These are phyloP conservation scores for Fusarium tuaranense DNA, from an alignment of 2,329 filamentous ascomycete genomes.

Conservation along the genomic window DNA sequence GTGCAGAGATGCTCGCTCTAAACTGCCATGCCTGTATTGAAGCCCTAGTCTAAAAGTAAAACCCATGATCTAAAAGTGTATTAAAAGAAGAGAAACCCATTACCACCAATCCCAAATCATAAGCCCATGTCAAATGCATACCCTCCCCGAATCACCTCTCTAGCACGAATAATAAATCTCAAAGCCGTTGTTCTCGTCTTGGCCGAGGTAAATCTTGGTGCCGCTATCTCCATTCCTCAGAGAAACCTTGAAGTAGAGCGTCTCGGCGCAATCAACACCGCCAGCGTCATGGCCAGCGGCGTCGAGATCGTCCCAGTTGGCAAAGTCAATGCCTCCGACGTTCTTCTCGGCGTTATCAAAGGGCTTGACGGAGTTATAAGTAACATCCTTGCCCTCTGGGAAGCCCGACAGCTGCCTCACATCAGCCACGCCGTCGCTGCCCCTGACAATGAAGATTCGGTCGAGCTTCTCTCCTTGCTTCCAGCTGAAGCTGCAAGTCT, in stretches of 20 bases:
- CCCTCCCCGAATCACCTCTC: not conserved
- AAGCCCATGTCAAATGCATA: not conserved
- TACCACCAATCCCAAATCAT: not conserved
- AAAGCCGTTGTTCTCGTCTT: constrained; percentile 45
- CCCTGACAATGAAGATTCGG: constrained; percentile 52
- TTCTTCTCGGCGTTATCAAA: constrained; percentile 31
- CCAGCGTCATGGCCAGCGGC: constrained; percentile 36
- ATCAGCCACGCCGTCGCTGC: constrained; percentile 38
- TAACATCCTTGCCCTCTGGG: constrained; percentile 34
- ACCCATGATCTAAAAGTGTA: not conserved
- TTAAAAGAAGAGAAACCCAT: not conserved
- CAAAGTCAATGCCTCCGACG: constrained; percentile 44
- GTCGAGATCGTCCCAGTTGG: constrained; percentile 42
- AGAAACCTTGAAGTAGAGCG: constrained; percentile 43
- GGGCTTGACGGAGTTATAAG: constrained; percentile 37
- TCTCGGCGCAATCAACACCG: constrained; percentile 42
- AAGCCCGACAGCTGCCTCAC: constrained; percentile 43
- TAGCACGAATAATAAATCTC: not conserved
- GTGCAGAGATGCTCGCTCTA: not conserved
- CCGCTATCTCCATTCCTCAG: constrained; percentile 34
- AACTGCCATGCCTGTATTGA: not conserved
- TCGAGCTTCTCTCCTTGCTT: constrained; percentile 50
- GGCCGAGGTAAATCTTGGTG: constrained; percentile 44
- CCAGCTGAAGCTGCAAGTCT: constrained; percentile 47
- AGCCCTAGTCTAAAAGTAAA: not conserved